These are phyloP conservation scores for Cladorrhinum samala DNA, from an alignment of 495 filamentous ascomycete genomes.

Conservation along the genomic window DNA sequence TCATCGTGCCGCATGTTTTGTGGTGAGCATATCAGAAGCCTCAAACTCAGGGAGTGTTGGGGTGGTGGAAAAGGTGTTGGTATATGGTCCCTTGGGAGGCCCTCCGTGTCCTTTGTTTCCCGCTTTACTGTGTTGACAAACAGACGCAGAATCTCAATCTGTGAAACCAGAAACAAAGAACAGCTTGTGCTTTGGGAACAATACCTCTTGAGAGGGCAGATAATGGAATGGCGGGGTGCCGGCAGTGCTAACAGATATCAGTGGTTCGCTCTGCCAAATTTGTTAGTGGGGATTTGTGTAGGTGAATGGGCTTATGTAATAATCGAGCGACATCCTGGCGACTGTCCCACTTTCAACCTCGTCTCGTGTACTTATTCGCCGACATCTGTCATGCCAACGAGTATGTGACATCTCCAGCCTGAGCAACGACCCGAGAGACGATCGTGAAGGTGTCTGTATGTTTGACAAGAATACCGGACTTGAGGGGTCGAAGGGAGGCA, in stretches of 20 bases:
- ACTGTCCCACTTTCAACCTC: not conserved
- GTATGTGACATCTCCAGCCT: not conserved
- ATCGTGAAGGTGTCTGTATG: not conserved
- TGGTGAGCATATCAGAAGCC: too few species aligned
- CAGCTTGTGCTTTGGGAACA: not conserved
- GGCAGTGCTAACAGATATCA: not conserved
- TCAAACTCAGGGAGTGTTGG: too few species aligned
- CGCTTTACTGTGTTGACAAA: too few species aligned
- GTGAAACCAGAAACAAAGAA: too few species aligned
- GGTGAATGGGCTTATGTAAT: not conserved
- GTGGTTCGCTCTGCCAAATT: not conserved
- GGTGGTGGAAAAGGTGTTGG: too few species aligned
- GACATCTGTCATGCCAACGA: not conserved
- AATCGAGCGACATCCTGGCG: too few species aligned
- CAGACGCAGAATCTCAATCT: too few species aligned
- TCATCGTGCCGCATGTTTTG: too few species aligned
- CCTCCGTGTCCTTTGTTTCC: too few species aligned
- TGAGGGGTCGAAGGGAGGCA: too few species aligned
- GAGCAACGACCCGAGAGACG: not conserved
- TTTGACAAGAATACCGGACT: not conserved
- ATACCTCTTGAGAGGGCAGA: not conserved
- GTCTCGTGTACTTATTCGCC: not conserved
- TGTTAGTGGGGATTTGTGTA: not conserved
- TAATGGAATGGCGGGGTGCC: not conserved
- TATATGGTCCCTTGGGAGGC: too few species aligned